These are phyloP conservation scores for Suaeda aralocaspica DNA, from an alignment of 148 eudicot species.

Conservation along the genomic window DNA sequence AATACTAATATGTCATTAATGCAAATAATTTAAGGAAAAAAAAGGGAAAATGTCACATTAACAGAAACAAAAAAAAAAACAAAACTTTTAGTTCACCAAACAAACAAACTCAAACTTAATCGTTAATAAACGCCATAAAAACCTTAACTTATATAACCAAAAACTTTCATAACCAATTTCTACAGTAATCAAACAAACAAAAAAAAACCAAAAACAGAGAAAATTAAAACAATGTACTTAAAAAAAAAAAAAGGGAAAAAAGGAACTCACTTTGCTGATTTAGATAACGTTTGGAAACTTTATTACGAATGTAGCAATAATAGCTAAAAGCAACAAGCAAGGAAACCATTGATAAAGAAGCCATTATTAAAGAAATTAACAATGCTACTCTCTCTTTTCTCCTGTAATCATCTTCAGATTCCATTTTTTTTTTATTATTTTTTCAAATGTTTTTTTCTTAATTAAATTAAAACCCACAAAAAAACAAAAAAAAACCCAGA, in stretches of 20 bases:
- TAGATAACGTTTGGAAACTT: constrained; percentile 54
- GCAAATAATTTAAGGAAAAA: too few species aligned
- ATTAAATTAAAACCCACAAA: too few species aligned
- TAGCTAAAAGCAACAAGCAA: constrained; percentile 62
- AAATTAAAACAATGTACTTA: neutral
- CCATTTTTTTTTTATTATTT: constrained; percentile 22
- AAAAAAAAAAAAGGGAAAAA: neutral
- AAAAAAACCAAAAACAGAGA: neutral
- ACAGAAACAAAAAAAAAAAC: too few species aligned
- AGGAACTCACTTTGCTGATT: constrained; percentile 46
- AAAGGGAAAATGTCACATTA: too few species aligned
- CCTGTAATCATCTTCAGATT: constrained; percentile 42
- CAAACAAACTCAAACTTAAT: too few species aligned
- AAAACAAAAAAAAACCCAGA: too few species aligned
- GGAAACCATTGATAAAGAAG: constrained; percentile 58
- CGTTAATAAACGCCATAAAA: too few species aligned
- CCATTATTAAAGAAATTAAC: constrained; percentile 48
- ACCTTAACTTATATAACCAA: too few species aligned
- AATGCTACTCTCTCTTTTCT: constrained; percentile 46
- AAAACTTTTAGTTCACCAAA: too few species aligned
- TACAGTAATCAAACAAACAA: neutral
- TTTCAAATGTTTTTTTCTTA: too few species aligned
- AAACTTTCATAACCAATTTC: neutral
- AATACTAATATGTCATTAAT: too few species aligned
- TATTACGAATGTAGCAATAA: constrained; percentile 73